phyloP scores from a whole-genome alignment of 495 filamentous ascomycete species.

The Penicillium lividum region DNA sequence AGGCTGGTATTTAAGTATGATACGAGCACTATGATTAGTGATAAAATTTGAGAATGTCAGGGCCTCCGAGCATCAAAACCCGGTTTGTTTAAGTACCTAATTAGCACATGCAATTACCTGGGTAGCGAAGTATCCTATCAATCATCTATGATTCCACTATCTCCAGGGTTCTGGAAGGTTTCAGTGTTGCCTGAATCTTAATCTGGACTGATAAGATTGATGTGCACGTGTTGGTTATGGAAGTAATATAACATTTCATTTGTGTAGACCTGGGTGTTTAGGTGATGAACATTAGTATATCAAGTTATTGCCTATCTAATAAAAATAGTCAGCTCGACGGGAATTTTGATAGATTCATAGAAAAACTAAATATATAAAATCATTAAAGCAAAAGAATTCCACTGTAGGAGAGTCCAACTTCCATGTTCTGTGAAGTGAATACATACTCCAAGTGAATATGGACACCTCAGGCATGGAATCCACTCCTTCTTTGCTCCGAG shows the following conservation, averaged over 20 bases:
- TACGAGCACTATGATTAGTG: background rate
- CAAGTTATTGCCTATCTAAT: background rate
- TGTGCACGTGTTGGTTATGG: background rate
- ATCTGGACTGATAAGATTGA: background rate
- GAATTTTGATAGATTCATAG: too few species aligned
- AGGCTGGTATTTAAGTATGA: constrained; percentile 2
- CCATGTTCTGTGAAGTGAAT: background rate
- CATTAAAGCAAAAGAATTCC: too few species aligned
- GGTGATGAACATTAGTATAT: background rate
- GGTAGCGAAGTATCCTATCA: too few species aligned
- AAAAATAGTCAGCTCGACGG: too few species aligned
- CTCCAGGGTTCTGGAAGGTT: too few species aligned
- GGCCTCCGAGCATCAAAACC: too few species aligned
- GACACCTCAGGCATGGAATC: constrained; percentile 22
- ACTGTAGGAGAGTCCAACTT: background rate
- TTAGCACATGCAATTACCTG: too few species aligned
- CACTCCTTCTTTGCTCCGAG: constrained; percentile 21
- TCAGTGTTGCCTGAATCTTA: background rate
- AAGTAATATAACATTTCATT: background rate
- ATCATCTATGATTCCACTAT: too few species aligned
- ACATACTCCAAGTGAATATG: background rate
- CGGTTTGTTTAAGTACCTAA: too few species aligned
- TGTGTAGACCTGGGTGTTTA: background rate
- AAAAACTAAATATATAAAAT: too few species aligned
- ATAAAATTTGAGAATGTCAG: background rate